Evolutionary conservation across 805 yeast genomes (phyloP), one percentile per base, ranked within the genome.

Genomic region (Tetrapisispora fleetii): DNA sequence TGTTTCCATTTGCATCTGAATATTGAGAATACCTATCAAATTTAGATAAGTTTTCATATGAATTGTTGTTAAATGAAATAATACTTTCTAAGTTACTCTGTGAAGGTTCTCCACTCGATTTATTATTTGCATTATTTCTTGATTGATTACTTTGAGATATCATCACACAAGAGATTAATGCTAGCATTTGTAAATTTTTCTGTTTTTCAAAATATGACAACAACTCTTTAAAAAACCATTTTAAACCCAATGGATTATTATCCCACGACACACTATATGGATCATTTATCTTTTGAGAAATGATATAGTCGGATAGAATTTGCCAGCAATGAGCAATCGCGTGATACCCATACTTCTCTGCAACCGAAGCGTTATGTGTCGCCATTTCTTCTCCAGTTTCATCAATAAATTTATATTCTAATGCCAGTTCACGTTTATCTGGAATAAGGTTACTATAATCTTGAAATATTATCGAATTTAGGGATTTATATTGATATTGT

Each of bases 181-280:
- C 96, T 22, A 90, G 68, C 95, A 91, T 87, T 63, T 91, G 97
- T 27, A 87, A 66, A 58, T 91, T 83, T 1, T 81, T 79, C 39
- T 71, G 59, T 33, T 58, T 66, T 56, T 83, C 93, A 59, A 81
- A 88, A 56, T 82, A 81, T 1, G 63, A 59, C 58, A 90, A 71
- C 37, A 88, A 69, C 50, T 79, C 77, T 24, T 72, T 72, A 0
- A 87, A 72, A 21, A 87, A 67, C 85, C 87, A 78, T 13, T 72
- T 55, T 37, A 80, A 73, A 1, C 95, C 95, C 61, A 83, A 77
- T 0, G 89, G 90, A 61, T 86, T 95, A 4, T 76, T 67, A 0
- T 91, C 91, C 96, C 96, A 90, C 49, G 74, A 77, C 51, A 78
- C 77, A n/a, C 62, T 62, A 41, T 57, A 57, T 17, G 61, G 66